Evolutionary conservation across 176 grass and related monocot species (phyloP), one percentile per base, ranked within the genome.

Genomic region (Elaeis guineensis): DNA sequence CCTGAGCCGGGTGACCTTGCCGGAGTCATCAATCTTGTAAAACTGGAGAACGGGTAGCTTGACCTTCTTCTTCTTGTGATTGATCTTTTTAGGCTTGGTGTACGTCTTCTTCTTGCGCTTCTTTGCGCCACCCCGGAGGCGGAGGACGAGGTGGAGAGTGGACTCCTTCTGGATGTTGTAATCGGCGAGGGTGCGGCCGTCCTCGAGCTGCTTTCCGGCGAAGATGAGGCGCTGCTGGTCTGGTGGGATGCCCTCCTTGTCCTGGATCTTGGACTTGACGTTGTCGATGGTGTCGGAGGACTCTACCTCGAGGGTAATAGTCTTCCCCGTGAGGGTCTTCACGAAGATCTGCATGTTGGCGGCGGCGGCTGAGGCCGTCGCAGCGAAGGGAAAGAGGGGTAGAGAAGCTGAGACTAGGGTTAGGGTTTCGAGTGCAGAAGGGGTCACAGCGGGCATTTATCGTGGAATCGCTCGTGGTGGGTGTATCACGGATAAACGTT

Each of bases 51-150:
- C 65, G 61, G 85, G 73, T 61, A 89, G 85, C 77, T 89, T 89
- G 23, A 89, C 85, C 85, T 84, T 89, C 80, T 84, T 84, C 52
- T 89, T 81, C 77, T 89, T 89, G 77, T 89, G 85, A 80, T 89
- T 89, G 6, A 70, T 55, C 77, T 89, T 89, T 77, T 89, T 89
- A 26, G 85, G 85, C 77, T 89, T 89, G 77, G 85, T 89, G 77
- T 84, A 89, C 5, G 80, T 84, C 77, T 89, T 89, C 85, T 89
- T 89, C 85, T 89, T 89, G 65, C 85, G 80, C 85, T 89, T 89
- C 80, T 89, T 89, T 64, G 85, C 85, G 61, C 85, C 85, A 0
- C 85, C 85, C 17, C 85, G 77, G 61, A 89, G 85, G 61, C 85
- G 85, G 59, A 63, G 70, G 48, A 72, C 70, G 48, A 72, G 59